These are phyloP conservation scores for Alternaria tenuissima DNA, from an alignment of 2,329 filamentous ascomycete species.

Conservation along the genomic window DNA sequence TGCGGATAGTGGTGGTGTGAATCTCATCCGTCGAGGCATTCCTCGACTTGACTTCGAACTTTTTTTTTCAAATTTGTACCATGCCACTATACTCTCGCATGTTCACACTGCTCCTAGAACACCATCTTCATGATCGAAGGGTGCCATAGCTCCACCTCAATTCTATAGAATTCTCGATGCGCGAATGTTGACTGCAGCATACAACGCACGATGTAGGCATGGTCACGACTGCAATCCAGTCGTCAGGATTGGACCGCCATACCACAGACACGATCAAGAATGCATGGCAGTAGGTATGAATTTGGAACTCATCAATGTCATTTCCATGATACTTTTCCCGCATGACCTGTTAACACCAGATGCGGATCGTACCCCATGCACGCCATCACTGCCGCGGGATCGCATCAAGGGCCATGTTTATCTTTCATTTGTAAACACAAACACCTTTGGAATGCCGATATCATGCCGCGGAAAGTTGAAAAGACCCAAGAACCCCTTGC, in stretches of 20 bases:
- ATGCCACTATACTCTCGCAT: not conserved
- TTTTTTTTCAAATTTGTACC: not conserved
- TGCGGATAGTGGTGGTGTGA: not conserved
- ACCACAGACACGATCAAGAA: not conserved
- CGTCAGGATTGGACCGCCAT: not conserved
- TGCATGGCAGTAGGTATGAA: constrained; percentile 5
- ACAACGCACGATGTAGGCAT: not conserved
- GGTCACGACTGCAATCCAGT: not conserved
- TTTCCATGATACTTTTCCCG: constrained; percentile 49
- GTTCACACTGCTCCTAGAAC: not conserved
- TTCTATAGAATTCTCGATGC: not conserved
- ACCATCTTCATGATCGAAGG: not conserved
- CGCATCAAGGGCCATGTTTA: constrained; percentile 49
- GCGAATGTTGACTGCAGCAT: not conserved
- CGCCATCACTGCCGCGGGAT: constrained; percentile 47
- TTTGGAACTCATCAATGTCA: constrained; percentile 46
- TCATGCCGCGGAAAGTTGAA: constrained; percentile 52
- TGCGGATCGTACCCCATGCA: constrained; percentile 45
- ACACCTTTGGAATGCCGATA: constrained; percentile 54
- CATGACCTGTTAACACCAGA: constrained; percentile 46
- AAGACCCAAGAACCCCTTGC: constrained; percentile 50
- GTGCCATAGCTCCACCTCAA: not conserved
- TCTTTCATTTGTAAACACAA: constrained; percentile 53
- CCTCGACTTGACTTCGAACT: too few species aligned
- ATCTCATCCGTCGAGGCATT: not conserved